phyloP scores from a whole-genome alignment of 2,329 filamentous ascomycete genomes.

The Fusarium pseudoanthophilum region DNA sequence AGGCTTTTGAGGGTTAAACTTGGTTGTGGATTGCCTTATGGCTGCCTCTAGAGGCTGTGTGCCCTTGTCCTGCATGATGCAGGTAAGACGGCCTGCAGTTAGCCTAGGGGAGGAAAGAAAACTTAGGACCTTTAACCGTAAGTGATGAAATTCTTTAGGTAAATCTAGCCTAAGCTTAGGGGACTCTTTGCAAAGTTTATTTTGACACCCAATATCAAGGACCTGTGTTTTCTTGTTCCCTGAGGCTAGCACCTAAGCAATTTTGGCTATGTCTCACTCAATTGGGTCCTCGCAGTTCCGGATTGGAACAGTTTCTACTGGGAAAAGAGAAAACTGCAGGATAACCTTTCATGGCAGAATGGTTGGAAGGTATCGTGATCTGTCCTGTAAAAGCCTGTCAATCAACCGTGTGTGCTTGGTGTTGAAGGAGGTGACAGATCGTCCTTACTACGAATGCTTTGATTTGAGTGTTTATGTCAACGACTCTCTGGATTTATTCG shows the following conservation, averaged over 20 bases:
- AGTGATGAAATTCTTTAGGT: not conserved
- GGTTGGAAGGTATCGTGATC: no score
- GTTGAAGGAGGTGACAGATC: not conserved
- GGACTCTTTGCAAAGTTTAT: not conserved
- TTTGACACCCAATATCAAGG: not conserved
- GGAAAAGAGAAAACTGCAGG: not conserved
- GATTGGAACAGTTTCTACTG: not conserved
- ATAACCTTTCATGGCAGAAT: not conserved
- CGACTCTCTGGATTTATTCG: no score
- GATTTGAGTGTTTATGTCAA: not conserved
- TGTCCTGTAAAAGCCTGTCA: no score
- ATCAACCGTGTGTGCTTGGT: not conserved
- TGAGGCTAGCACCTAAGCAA: not conserved
- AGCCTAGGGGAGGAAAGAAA: not conserved
- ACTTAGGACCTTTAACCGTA: not conserved
- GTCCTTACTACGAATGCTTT: not conserved
- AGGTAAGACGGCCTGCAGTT: not conserved
- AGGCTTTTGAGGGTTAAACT: not conserved
- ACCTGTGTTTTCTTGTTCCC: not conserved
- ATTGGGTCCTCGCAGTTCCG: not conserved
- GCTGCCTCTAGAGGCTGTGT: slow-evolving; percentile 20
- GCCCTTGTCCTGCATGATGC: not conserved
- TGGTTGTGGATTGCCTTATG: slow-evolving; percentile 3
- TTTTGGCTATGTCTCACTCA: not conserved
- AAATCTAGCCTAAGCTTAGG: not conserved